Evolutionary conservation across 331 rosid species (phyloP).

Genomic region (Prunus yedoensis): DNA sequence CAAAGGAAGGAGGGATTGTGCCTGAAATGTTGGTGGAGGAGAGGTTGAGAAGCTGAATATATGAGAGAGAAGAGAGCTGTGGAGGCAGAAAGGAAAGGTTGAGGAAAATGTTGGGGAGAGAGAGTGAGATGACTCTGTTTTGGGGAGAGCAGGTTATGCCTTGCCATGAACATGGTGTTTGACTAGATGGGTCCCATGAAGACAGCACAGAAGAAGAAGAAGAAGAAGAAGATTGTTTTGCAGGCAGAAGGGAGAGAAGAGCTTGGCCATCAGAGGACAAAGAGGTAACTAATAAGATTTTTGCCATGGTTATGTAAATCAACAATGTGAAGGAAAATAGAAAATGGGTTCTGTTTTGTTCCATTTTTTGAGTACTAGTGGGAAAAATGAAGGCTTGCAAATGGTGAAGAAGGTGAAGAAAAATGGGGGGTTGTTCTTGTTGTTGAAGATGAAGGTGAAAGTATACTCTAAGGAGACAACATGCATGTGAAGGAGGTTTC

Average conservation of each 20-base stretch:
- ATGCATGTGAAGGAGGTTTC: slow-evolving; percentile 56
- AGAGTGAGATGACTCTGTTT: slow-evolving; percentile 74
- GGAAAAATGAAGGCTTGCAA: slow-evolving; percentile 17
- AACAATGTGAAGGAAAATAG: slow-evolving; percentile 21
- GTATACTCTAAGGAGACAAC: slow-evolving; percentile 59
- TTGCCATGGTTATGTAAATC: slow-evolving; percentile 26
- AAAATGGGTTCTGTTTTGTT: slow-evolving; percentile 7
- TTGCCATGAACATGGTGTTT: slow-evolving; percentile 85
- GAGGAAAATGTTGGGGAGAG: slow-evolving; percentile 71
- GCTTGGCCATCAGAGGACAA: slow-evolving; percentile 83
- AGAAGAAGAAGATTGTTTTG: slow-evolving; percentile 30
- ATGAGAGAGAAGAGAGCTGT: slow-evolving; percentile 67
- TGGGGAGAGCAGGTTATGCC: slow-evolving; percentile 88
- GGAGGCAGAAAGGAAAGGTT: slow-evolving; percentile 69
- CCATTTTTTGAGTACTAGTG: slow-evolving; percentile 44
- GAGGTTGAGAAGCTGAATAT: slow-evolving; percentile 83
- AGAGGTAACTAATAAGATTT: slow-evolving; percentile 33
- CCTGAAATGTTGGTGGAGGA: slow-evolving; percentile 92
- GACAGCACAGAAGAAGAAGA: slow-evolving; percentile 54
- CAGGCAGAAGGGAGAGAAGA: slow-evolving; percentile 68
- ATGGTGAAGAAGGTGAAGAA: slow-evolving; percentile 21
- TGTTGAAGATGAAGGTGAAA: slow-evolving; percentile 32
- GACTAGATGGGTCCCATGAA: slow-evolving; percentile 73
- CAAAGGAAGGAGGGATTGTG: slow-evolving; percentile 68
- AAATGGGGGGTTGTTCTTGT: slow-evolving; percentile 17